Conservation (phyloP, 2,329 filamentous ascomycete genomes). For the Colletotrichum magnum region DNA sequence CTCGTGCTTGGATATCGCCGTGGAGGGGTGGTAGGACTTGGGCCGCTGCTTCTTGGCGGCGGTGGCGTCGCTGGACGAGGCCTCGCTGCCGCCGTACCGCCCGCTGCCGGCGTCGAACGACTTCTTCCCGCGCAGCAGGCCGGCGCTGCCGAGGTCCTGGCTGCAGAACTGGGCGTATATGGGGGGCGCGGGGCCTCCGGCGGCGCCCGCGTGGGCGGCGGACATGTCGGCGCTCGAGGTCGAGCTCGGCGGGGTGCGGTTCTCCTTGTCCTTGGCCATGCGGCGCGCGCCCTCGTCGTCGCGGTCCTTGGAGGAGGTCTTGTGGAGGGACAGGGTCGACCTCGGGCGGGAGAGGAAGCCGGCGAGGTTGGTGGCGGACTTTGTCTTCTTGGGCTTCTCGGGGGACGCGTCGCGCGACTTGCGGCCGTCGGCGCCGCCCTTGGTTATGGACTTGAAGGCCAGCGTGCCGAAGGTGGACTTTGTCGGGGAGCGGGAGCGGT, state of each 20-base stretch:
- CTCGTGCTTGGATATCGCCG: slow-evolving; percentile 44
- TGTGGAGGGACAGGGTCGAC: slow-evolving; percentile 77
- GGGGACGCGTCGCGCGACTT: slow-evolving; percentile 64
- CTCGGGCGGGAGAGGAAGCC: slow-evolving; percentile 82
- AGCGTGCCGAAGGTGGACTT: slow-evolving; percentile 61
- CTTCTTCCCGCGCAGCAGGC: slow-evolving; percentile 37
- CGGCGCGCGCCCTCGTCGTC: slow-evolving; percentile 58
- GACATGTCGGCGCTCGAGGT: slow-evolving; percentile 55
- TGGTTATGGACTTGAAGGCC: slow-evolving; percentile 60
- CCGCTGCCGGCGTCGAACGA: slow-evolving; percentile 40
- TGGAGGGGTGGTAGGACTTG: slow-evolving; percentile 63
- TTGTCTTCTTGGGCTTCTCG: slow-evolving; percentile 81
- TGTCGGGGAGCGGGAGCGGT: slow-evolving; percentile 56
- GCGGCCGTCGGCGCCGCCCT: slow-evolving; percentile 47
- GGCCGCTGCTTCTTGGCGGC: slow-evolving; percentile 59
- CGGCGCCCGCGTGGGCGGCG: neutral
- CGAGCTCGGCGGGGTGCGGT: slow-evolving; percentile 74
- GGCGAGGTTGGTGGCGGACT: slow-evolving; percentile 87
- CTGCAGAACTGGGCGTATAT: slow-evolving; percentile 84
- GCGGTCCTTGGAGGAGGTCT: slow-evolving; percentile 55
- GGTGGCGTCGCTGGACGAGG: slow-evolving; percentile 15
- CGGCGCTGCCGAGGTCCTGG: slow-evolving; percentile 48
- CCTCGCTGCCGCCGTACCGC: slow-evolving; percentile 32
- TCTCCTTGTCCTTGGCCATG: slow-evolving; percentile 82
- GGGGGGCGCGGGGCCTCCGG: slow-evolving; percentile 65